Evolutionary conservation across 2,329 filamentous ascomycete species (phyloP), one percentile per base, ranked within the genome.

Genomic region (Corynespora cassiicola): DNA sequence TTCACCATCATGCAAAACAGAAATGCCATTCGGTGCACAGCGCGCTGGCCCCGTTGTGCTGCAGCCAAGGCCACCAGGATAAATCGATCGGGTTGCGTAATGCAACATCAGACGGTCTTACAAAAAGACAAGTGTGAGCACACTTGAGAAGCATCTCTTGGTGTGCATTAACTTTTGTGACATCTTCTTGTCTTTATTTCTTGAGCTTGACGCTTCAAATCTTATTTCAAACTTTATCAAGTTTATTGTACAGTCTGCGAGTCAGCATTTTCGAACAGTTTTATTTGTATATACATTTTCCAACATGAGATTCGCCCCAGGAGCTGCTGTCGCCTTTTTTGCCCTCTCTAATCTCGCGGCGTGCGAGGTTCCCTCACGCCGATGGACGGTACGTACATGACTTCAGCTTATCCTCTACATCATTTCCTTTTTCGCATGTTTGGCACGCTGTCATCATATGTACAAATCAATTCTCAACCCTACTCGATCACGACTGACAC

Each of bases 301-400:
- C 46, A 56, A 21, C 5, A 65, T 65, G 62, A 63, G 47, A 37
- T 31, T 63, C 34, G 44, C 40, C 32, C 37, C 45, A 1, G 50
- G 48, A 11, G 17, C 58, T 2, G 34, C 41, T 10, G 16, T 57
- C 26, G 50, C 47, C 29, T 16, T 63, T 27, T 19, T 64, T 36
- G 52, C 53, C 11, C 7, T 58, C 2, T 50, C 54, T 16, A 50
- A 52, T 38, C 45, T 56, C 3, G 54, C 57, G 12, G 50, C 47
- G 22, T 50, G 54, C 11, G 47, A 52, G 4, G 40, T 52, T 17
- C 50, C 54, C 5, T 42, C 31, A 15, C 45, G 47, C 12, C 48
- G 39, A 23, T 56, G 47, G 45, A 35, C 44, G 31, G 62, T 63
- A 56, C 14, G 59, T 56, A 16, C n/a, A n/a, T 18, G 6, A 19